Conservation (phyloP, 371 early-diverging fungal genomes). For the Syncephalis plumigaleata region DNA sequence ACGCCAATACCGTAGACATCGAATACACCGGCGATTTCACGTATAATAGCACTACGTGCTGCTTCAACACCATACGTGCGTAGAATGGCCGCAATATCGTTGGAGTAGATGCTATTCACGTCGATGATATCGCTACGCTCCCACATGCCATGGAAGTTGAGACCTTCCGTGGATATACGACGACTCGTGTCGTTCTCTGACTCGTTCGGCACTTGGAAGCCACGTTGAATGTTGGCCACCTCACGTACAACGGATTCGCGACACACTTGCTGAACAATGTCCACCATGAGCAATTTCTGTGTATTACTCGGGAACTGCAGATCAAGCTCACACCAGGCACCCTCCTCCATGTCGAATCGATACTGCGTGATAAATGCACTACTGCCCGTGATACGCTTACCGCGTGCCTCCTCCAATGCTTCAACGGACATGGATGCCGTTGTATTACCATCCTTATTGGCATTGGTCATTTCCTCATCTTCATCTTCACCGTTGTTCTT, state of each 20-base stretch:
- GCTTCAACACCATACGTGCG: slow-evolving; percentile 98
- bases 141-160: slow-evolving; percentile 89
- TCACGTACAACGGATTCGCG: slow-evolving; percentile 62
- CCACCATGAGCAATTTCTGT: slow-evolving; percentile 88
- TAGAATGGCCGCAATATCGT: slow-evolving; percentile 91
- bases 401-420: slow-evolving; percentile 22
- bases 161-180: slow-evolving; percentile 70
- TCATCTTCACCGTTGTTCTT: not conserved
- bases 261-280: slow-evolving; percentile 55
- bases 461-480: no score
- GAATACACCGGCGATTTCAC: slow-evolving; percentile 93
- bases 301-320: slow-evolving; percentile 66
- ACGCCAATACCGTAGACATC: slow-evolving; percentile 95
- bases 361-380: slow-evolving; percentile 40
- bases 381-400: slow-evolving; percentile 24
- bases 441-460: not conserved
- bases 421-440: not conserved
- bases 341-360: slow-evolving; percentile 44
- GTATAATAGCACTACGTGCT: slow-evolving; percentile 86
- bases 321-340: slow-evolving; percentile 68
- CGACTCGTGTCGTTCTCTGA: slow-evolving; percentile 43
- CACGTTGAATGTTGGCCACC: slow-evolving; percentile 61
- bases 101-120: slow-evolving; percentile 77
- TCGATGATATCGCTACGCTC: slow-evolving; percentile 54
- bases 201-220: slow-evolving; percentile 60